Percentiles rank a stretch among this genome's conserved stretches.
Evolutionary conservation across 371 early-diverging fungal species (phyloP).

Genomic region (Syncephalastrum sp.): DNA sequence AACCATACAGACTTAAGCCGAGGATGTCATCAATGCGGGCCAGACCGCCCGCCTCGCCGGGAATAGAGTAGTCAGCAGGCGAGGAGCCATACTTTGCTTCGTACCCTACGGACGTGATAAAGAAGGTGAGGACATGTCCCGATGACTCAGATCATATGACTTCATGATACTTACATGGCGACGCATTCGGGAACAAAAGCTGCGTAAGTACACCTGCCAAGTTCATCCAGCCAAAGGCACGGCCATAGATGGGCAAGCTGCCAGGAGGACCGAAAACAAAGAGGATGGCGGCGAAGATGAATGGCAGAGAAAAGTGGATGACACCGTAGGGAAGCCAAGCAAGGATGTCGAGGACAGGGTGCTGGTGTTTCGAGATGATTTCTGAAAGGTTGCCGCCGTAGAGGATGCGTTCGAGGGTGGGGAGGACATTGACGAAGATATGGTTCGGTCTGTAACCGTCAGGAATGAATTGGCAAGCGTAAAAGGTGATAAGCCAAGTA

Average conservation of each 20-base stretch:
- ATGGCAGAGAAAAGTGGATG: constrained; percentile 66
- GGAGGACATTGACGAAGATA: constrained; percentile 68
- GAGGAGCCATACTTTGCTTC: constrained; percentile 56
- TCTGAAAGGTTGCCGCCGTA: constrained; percentile 70
- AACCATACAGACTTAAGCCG: constrained; percentile 61
- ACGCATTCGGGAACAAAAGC: constrained; percentile 66
- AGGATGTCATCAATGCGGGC: constrained; percentile 69
- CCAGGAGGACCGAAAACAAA: constrained; percentile 55
- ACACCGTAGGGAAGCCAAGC: constrained; percentile 77
- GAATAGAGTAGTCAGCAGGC: constrained; percentile 69
- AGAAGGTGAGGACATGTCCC: not conserved
- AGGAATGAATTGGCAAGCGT: constrained; percentile 66
- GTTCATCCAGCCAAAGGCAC: constrained; percentile 71
- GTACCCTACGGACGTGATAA: constrained; percentile 48
- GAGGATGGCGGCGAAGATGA: constrained; percentile 48
- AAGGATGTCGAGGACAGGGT: constrained; percentile 57
- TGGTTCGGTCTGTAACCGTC: constrained; percentile 53
- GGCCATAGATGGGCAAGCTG: constrained; percentile 53
- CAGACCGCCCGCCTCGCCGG: constrained; percentile 72
- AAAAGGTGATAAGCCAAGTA: constrained; percentile 64
- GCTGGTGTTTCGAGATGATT: constrained; percentile 54
- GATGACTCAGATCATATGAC: not conserved
- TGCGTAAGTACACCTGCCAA: constrained; percentile 70
- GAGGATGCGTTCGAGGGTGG: constrained; percentile 67
- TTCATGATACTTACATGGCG: constrained; percentile 65